Conservation (phyloP, 2,329 filamentous ascomycete species). For the Phoma herbarum region DNA sequence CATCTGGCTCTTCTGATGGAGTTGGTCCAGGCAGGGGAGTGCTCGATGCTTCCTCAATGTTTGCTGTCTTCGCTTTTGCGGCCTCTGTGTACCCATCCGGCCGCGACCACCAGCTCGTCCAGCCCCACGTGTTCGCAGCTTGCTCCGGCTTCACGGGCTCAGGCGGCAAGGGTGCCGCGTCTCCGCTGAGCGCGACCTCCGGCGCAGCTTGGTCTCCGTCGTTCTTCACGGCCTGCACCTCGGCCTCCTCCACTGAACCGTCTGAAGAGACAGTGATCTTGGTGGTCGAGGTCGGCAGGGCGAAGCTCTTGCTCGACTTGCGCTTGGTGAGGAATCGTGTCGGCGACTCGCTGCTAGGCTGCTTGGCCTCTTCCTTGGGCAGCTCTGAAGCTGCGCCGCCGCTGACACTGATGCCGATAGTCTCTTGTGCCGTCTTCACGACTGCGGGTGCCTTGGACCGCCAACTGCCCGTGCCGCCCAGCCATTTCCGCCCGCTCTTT, state of each 20-base stretch:
- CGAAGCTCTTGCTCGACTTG: constrained; percentile 57
- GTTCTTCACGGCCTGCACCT: constrained; percentile 34
- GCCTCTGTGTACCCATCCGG: constrained; percentile 58
- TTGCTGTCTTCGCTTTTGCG: constrained; percentile 41
- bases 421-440: constrained; percentile 58
- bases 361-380: constrained; percentile 42
- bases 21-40: constrained; percentile 54
- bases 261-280: constrained; percentile 56
- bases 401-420: constrained; percentile 54
- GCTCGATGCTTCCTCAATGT: constrained; percentile 50
- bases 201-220: constrained; percentile 23
- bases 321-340: constrained; percentile 54
- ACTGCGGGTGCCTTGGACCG: constrained; percentile 57
- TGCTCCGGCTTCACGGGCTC: constrained; percentile 43
- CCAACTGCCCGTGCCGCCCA: constrained; percentile 55
- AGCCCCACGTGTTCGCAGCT: constrained; percentile 43
- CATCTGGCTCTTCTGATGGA: constrained; percentile 47
- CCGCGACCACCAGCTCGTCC: constrained; percentile 62
- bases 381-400: constrained; percentile 55
- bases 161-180: constrained; percentile 56
- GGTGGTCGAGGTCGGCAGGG: constrained; percentile 56
- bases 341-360: constrained; percentile 40
- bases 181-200: constrained; percentile 19
- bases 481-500: constrained; percentile 51
- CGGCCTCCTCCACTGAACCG: constrained; percentile 42